Conservation (phyloP, 495 filamentous ascomycete genomes). For the Halenospora varia region DNA sequence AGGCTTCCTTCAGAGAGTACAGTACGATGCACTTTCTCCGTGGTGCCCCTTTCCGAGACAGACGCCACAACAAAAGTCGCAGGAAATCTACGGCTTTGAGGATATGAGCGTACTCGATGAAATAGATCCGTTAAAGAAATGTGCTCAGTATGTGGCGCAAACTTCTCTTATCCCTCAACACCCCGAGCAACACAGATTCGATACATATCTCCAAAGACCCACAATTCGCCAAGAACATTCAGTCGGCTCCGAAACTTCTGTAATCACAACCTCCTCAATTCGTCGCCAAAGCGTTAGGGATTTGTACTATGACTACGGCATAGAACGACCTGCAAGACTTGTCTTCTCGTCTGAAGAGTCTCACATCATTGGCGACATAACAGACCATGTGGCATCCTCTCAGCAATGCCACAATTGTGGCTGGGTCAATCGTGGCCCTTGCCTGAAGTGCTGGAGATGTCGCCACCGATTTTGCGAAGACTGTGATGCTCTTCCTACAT, state of each 20-base stretch:
- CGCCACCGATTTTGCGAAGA: slow-evolving; percentile 16
- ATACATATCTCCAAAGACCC: neutral
- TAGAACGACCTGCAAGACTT: slow-evolving; percentile 19
- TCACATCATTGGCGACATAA: neutral
- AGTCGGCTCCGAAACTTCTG: neutral
- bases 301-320: slow-evolving; percentile 23
- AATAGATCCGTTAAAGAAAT: neutral
- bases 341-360: slow-evolving; percentile 11
- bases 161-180: neutral
- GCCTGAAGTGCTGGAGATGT: slow-evolving; percentile 16
- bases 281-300: slow-evolving; percentile 24
- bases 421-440: slow-evolving; percentile 3
- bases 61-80: neutral
- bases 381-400: neutral
- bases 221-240: neutral
- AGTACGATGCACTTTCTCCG: slow-evolving; percentile 7
- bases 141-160: neutral
- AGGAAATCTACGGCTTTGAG: neutral
- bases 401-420: slow-evolving; percentile 21
- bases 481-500: slow-evolving; percentile 12
- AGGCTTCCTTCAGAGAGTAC: neutral
- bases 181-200: neutral
- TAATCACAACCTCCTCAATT: slow-evolving; percentile 14
- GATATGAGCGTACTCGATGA: neutral
- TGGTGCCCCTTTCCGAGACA: neutral